phyloP scores from a whole-genome alignment of 768 basidiomycete genomes.

The Amanita rubescens region DNA sequence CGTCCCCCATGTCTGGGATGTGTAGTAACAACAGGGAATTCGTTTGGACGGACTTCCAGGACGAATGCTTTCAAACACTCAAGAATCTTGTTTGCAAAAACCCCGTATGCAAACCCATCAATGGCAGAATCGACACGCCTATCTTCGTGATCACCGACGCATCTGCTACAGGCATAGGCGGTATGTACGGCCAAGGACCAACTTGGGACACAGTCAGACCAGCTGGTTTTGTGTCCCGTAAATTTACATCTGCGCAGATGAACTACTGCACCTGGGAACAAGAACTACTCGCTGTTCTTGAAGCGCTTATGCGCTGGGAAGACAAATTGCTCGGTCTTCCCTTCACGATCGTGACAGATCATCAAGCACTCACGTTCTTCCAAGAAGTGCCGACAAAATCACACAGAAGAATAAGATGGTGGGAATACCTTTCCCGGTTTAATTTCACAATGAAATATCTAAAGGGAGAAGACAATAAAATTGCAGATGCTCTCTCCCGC shows the following conservation, averaged over 20 bases:
- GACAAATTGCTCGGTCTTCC: slow-evolving; percentile 20
- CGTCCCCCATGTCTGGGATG: slow-evolving; percentile 20
- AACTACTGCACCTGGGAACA: slow-evolving; percentile 13
- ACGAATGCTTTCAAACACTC: slow-evolving; percentile 16
- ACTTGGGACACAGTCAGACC: slow-evolving; percentile 13
- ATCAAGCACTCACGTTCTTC: slow-evolving; percentile 20
- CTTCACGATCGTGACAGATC: slow-evolving; percentile 20
- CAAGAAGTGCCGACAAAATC: slow-evolving; percentile 11
- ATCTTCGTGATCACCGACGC: not conserved
- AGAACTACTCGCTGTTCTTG: slow-evolving; percentile 10
- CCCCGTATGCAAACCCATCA: not conserved
- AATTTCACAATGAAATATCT: slow-evolving; percentile 19
- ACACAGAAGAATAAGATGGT: slow-evolving; percentile 17
- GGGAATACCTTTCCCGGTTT: slow-evolving; percentile 21
- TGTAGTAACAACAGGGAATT: slow-evolving; percentile 17
- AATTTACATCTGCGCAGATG: slow-evolving; percentile 15
- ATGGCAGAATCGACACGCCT: not conserved
- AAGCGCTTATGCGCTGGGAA: slow-evolving; percentile 22
- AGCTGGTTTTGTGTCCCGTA: slow-evolving; percentile 15
- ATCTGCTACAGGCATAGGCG: slow-evolving; percentile 11
- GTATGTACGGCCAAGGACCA: slow-evolving; percentile 15
- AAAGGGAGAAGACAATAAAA: slow-evolving; percentile 18
- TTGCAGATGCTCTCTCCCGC: slow-evolving; percentile 22
- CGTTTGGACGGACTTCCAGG: slow-evolving; percentile 20
- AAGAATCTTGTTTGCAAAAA: slow-evolving; percentile 9